Evolutionary conservation across 1,284 basidiomycete species (phyloP).

Genomic region (Microbotryum scabiosae): DNA sequence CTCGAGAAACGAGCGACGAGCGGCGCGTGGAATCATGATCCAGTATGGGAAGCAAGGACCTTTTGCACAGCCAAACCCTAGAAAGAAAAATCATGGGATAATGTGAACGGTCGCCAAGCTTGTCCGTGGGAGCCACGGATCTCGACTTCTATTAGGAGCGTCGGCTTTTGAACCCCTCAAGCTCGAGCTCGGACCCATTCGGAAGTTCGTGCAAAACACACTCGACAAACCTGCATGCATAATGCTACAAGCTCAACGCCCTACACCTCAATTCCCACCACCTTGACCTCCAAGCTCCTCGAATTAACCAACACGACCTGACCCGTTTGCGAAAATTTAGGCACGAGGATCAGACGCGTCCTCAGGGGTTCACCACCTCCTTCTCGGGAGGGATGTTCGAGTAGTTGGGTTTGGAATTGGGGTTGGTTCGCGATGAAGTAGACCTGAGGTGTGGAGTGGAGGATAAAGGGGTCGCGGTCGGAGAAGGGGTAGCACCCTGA

Average conservation of each 20-base stretch:
- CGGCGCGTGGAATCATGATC: too few relatives aligned
- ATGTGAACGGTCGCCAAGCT: too few relatives aligned
- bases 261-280: slow-evolving; percentile 33
- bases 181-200: too few relatives aligned
- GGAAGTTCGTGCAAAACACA: too few relatives aligned
- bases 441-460: slow-evolving; percentile 73
- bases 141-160: too few relatives aligned
- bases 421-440: slow-evolving; percentile 92
- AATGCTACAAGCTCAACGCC: neutral
- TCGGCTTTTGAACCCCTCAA: too few relatives aligned
- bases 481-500: slow-evolving; percentile 89
- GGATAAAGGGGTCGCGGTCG: slow-evolving; percentile 78
- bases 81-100: too few relatives aligned
- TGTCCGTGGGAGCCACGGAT: too few relatives aligned
- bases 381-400: slow-evolving; percentile 40
- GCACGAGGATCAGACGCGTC: slow-evolving; percentile 70
- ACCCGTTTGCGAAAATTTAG: slow-evolving; percentile 63
- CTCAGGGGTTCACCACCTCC: slow-evolving; percentile 33
- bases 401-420: slow-evolving; percentile 63
- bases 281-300: slow-evolving; percentile 48
- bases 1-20: too few relatives aligned
- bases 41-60: too few relatives aligned
- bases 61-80: too few relatives aligned
- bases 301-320: slow-evolving; percentile 57
- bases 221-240: too few relatives aligned